A percentile compares a stretch with the other conserved stretches of the same genome.
Evolutionary conservation across 2,329 filamentous ascomycete species (phyloP).

Genomic region (Paracorniculantispora psalliotae): DNA sequence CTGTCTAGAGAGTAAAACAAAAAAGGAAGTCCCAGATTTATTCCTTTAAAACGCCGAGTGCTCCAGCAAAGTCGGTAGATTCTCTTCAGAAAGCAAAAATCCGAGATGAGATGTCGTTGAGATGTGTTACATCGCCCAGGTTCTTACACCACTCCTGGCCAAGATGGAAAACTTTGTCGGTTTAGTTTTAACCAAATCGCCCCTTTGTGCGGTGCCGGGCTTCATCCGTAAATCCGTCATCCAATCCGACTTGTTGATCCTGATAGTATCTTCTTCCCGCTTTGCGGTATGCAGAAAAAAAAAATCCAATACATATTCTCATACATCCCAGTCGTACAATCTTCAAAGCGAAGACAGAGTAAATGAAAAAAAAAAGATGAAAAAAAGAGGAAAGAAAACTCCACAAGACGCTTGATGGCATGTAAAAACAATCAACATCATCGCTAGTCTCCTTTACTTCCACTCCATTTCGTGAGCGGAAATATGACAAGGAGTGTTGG

Average conservation of each 20-base stretch:
- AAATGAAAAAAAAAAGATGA: not conserved
- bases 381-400: not conserved
- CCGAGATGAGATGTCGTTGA: not conserved
- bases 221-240: not conserved
- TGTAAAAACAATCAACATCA: constrained; percentile 4
- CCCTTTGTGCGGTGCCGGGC: not conserved
- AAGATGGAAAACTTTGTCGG: not conserved
- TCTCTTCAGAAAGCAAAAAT: not conserved
- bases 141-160: not conserved
- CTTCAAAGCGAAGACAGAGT: constrained; percentile 14
- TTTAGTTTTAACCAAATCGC: not conserved
- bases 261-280: not conserved
- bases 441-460: not conserved
- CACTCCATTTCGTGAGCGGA: not conserved
- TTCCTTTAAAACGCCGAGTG: constrained; percentile 8
- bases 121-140: not conserved
- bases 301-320: constrained; percentile 11
- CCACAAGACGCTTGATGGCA: constrained; percentile 7
- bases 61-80: not conserved
- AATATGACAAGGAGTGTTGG: not conserved
- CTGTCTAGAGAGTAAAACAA: constrained; percentile 15
- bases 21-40: not conserved
- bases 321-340: constrained; percentile 15
- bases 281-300: constrained; percentile 9
- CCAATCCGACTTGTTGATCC: not conserved